Evolutionary conservation across 2,329 filamentous ascomycete genomes (phyloP).

Genomic region (Pseudonectria foliicola): DNA sequence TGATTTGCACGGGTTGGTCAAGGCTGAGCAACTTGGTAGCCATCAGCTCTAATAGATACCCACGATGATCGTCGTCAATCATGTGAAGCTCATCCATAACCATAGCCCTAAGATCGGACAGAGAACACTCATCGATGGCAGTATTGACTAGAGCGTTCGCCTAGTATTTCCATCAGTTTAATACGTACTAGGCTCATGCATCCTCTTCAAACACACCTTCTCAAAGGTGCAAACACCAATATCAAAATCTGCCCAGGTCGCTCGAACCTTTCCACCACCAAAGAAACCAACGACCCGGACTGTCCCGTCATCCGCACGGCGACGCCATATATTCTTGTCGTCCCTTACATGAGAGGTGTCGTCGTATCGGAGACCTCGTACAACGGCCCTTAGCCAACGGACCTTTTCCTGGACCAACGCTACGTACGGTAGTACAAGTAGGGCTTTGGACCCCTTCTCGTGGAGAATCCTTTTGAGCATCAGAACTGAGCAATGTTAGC

Average conservation of each 20-base stretch:
- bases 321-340: conserved; percentile 42
- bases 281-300: conserved; percentile 67
- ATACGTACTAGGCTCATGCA: background rate
- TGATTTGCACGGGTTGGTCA: conserved; percentile 59
- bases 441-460: conserved; percentile 56
- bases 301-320: conserved; percentile 47
- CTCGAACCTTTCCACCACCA: conserved; percentile 61
- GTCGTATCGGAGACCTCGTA: conserved; percentile 48
- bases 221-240: conserved; percentile 75
- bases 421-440: conserved; percentile 70
- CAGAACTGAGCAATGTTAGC: conserved; percentile 41
- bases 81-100: conserved; percentile 78
- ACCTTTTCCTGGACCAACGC: conserved; percentile 76
- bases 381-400: conserved; percentile 62
- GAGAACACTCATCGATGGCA: conserved; percentile 63
- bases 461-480: conserved; percentile 66
- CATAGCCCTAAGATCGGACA: conserved; percentile 57
- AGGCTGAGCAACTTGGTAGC: conserved; percentile 66
- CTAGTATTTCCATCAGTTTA: conserved; percentile 31
- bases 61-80: conserved; percentile 68
- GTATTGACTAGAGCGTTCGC: conserved; percentile 68
- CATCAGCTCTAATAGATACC: conserved; percentile 68
- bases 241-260: conserved; percentile 67
- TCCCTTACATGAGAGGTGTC: conserved; percentile 27
- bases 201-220: conserved; percentile 40